Evolutionary conservation across 768 basidiomycete genomes (phyloP), one percentile per base, ranked within the genome.

Genomic region (Kondoa malvinella): DNA sequence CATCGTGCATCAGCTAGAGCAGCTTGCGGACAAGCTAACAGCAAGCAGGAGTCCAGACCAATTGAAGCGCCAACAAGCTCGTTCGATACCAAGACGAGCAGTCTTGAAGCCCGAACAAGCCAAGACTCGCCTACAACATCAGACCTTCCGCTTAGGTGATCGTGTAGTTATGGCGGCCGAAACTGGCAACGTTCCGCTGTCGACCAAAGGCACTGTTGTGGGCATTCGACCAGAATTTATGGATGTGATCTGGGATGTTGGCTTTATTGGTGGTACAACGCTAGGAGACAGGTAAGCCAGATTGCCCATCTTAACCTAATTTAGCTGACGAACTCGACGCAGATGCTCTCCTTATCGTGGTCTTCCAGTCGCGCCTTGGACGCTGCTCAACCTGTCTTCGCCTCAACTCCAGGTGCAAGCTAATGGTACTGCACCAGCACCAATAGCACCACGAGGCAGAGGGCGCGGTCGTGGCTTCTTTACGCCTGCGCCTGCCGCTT

Each of bases 81-180:
- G 92, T 76, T 86, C 85, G 26, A 92, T 96, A 50, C 94, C 94
- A 2, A 84, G 90, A 14, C 87, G 90, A 74, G 92, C 90, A 3
- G 86, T 97, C 3, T 82, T 97, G 69, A 97, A 96, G 75, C 95
- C 95, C 8, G 79, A 86, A 1, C 92, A 97, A 78, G 86, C 91
- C 1, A 81, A 86, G 3, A 91, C 89, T 74, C 86, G 92, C 27
- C 80, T 97, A 4, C 90, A 92, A 75, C 87, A 88, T 66, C 95
- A 97, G 76, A 79, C 78, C 15, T 99, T 96, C 75, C 79, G 81
- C 0, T 81, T 97, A 3, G 94, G 94, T 15, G 94, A 99, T 77
- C 83, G 95, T 14, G 92, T 96, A 40, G 87, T 87, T 21, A 95
- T 94, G 88, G 91, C 96, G 1, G 87, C 89, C 72, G 95, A 97